Percentiles rank a stretch among this genome's conserved stretches.
phyloP scores from a whole-genome alignment of 768 basidiomycete species.

The Mycena epipterygia region DNA sequence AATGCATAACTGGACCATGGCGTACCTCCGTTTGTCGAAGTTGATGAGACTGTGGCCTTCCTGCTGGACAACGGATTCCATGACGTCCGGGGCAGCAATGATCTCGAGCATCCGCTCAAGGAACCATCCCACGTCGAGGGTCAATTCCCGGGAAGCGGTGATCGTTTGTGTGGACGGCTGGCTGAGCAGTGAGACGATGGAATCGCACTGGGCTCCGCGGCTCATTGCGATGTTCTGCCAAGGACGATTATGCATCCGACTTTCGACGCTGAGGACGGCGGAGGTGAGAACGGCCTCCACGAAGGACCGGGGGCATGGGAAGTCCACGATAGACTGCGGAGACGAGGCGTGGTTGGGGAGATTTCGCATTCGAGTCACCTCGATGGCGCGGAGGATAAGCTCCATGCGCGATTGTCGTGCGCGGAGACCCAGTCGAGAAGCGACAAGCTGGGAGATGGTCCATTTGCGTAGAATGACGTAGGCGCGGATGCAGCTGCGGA shows the following conservation, averaged over 20 bases:
- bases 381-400: conserved; percentile 76
- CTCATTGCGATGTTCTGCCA: conserved; percentile 81
- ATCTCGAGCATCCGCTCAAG: conserved; percentile 87
- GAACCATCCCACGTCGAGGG: conserved; percentile 87
- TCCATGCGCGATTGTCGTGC: conserved; percentile 82
- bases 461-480: conserved; percentile 85
- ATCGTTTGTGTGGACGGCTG: conserved; percentile 62
- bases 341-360: conserved; percentile 53
- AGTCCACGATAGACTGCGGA: conserved; percentile 59
- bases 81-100: conserved; percentile 78
- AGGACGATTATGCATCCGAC: conserved; percentile 80
- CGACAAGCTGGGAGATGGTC: conserved; percentile 78
- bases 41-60: conserved; percentile 77
- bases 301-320: conserved; percentile 81
- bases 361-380: conserved; percentile 77
- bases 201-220: conserved; percentile 75
- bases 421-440: conserved; percentile 73
- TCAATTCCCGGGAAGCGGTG: conserved; percentile 64
- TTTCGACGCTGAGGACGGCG: conserved; percentile 84
- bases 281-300: conserved; percentile 83
- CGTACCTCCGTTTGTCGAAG: conserved; percentile 86
- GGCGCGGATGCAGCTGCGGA: conserved; percentile 83
- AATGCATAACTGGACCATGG: not conserved
- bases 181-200: conserved; percentile 67
- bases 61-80: conserved; percentile 63